Percentiles rank a stretch among this genome's conserved stretches.
These are phyloP conservation scores for Papiliotrema terrestris DNA, from an alignment of 1,284 basidiomycete genomes.

Conservation along the genomic window DNA sequence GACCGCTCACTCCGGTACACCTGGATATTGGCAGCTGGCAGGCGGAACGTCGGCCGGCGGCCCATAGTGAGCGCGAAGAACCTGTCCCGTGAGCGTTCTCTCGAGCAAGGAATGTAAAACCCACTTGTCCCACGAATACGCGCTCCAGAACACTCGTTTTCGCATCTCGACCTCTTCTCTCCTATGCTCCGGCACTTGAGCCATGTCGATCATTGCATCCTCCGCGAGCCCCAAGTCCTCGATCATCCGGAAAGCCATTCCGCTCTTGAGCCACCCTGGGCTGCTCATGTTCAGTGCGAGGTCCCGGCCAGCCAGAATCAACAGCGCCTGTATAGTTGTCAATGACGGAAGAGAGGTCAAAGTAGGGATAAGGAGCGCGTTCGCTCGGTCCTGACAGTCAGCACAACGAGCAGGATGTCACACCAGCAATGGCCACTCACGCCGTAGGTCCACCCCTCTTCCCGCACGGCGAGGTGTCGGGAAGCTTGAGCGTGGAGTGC, in stretches of 20 bases:
- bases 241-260: slow-evolving; percentile 9
- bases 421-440: neutral
- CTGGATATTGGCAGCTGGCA: neutral
- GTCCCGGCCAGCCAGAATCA: slow-evolving; percentile 3
- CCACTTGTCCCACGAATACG: too few relatives aligned
- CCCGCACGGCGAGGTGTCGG: neutral
- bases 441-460: neutral
- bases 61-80: slow-evolving; percentile 7
- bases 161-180: too few relatives aligned
- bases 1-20: neutral
- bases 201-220: too few relatives aligned
- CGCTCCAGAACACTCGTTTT: too few relatives aligned
- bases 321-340: slow-evolving; percentile 4
- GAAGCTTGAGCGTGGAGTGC: slow-evolving; percentile 7
- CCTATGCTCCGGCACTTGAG: too few relatives aligned
- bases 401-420: too few relatives aligned
- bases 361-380: too few relatives aligned
- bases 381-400: too few relatives aligned
- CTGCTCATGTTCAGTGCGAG: neutral
- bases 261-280: slow-evolving; percentile 5
- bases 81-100: neutral
- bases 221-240: slow-evolving; percentile 1
- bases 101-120: too few relatives aligned
- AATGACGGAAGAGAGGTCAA: neutral
- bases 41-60: slow-evolving; percentile 1